Evolutionary conservation across 202 grass and related monocot species (phyloP).

Genomic region (Setaria italica): DNA sequence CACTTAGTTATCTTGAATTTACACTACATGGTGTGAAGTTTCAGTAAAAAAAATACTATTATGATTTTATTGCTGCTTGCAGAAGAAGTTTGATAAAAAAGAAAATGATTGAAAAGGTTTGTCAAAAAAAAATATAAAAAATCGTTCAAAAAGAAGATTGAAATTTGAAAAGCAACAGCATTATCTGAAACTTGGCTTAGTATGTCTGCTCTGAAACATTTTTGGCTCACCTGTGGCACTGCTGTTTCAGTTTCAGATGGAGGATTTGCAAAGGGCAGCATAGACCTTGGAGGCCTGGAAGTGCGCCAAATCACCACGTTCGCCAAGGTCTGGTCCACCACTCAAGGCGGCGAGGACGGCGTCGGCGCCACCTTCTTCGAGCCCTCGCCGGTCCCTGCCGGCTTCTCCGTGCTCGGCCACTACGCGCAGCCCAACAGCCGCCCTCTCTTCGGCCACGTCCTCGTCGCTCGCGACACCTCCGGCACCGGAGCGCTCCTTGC

Average conservation of each 20-base stretch:
- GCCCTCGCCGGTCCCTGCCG: conserved; percentile 54
- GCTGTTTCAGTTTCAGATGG: conserved; percentile 54
- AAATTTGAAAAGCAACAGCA: background rate
- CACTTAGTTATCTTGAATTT: background rate
- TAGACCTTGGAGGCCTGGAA: conserved; percentile 70
- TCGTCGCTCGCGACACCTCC: conserved; percentile 53
- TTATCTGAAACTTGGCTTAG: background rate
- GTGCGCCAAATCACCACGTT: conserved; percentile 64
- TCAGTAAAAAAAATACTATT: background rate
- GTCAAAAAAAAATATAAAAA: background rate
- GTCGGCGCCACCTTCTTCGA: conserved; percentile 69
- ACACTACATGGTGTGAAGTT: background rate
- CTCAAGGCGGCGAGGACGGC: conserved; percentile 62
- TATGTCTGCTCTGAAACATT: background rate
- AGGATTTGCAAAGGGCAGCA: conserved; percentile 65
- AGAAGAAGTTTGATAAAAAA: background rate
- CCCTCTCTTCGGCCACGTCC: conserved; percentile 62
- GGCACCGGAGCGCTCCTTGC: conserved; percentile 42
- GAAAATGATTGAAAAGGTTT: background rate
- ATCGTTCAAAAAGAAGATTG: background rate
- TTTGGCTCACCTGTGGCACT: background rate
- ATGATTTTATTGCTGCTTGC: background rate
- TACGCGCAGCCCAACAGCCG: conserved; percentile 83
- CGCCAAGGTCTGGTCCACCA: conserved; percentile 67
- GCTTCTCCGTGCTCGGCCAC: conserved; percentile 65